Evolutionary conservation across 331 rosid species (phyloP).

Genomic region (Acacia concinna): DNA sequence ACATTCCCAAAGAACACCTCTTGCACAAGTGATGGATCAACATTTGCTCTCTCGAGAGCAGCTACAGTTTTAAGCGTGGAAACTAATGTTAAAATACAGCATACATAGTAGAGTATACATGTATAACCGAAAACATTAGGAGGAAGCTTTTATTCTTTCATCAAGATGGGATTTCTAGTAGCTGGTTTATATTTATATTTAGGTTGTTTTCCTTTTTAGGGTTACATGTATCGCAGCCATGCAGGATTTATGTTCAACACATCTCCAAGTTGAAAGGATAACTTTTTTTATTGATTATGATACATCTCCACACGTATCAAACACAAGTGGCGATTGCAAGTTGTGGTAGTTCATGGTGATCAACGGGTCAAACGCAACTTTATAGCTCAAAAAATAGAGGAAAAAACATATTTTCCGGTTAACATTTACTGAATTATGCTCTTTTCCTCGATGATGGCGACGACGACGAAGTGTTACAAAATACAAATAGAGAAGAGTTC

Average conservation of each 20-base stretch:
- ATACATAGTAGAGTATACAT: background rate
- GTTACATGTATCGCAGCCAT: background rate
- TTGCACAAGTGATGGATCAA: constrained; percentile 85
- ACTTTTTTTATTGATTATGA: background rate
- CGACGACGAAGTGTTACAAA: background rate
- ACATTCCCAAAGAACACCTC: constrained; percentile 96
- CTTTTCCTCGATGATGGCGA: background rate
- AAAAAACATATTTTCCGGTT: background rate
- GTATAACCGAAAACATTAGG: background rate
- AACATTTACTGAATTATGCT: background rate
- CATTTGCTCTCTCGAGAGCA: constrained; percentile 80
- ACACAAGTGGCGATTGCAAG: background rate
- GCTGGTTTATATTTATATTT: background rate
- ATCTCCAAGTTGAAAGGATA: background rate
- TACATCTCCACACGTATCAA: background rate
- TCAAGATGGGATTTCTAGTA: background rate
- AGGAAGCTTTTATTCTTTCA: background rate
- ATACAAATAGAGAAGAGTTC: background rate
- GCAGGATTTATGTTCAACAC: background rate
- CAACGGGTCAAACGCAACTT: background rate
- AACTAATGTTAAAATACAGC: background rate
- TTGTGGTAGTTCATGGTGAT: background rate
- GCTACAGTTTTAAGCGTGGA: constrained; percentile 40
- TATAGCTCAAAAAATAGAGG: background rate
- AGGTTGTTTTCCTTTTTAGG: background rate